Conservation (phyloP, 2,329 filamentous ascomycete species). For the Ceratocystis harringtonii region DNA sequence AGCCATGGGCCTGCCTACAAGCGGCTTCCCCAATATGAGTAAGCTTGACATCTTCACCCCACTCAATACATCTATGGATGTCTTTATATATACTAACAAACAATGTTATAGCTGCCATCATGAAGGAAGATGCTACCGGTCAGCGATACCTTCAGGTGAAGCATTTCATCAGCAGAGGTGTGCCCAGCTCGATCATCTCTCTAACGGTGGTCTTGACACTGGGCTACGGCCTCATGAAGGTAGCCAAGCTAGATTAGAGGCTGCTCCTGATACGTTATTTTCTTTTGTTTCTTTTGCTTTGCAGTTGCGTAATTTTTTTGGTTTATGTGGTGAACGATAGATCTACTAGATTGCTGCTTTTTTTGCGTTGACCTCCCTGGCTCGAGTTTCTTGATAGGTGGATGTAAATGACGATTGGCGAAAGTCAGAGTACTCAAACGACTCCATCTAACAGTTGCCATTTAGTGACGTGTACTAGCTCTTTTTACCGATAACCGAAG, state of each 20-base stretch:
- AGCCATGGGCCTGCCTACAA: slow-evolving; percentile 90
- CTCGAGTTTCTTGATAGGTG: background rate
- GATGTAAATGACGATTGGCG: background rate
- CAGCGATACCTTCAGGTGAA: slow-evolving; percentile 82
- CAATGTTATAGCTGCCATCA: slow-evolving; percentile 63
- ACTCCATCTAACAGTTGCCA: background rate
- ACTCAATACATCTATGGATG: background rate
- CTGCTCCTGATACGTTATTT: slow-evolving; percentile 11
- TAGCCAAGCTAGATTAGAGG: slow-evolving; percentile 43
- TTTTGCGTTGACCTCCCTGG: background rate
- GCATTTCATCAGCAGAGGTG: slow-evolving; percentile 87
- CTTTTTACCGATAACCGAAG: background rate
- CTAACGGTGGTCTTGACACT: slow-evolving; percentile 72
- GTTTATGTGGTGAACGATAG: background rate
- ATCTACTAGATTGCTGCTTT: background rate
- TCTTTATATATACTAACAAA: background rate
- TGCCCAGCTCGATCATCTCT: slow-evolving; percentile 72
- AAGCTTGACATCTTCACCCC: slow-evolving; percentile 31
- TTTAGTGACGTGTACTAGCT: background rate
- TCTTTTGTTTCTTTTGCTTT: background rate
- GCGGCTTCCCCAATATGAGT: slow-evolving; percentile 99
- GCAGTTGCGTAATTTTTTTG: background rate
- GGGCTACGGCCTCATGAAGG: slow-evolving; percentile 79
- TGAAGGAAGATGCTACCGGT: slow-evolving; percentile 95
- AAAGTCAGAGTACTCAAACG: background rate